phyloP scores from a whole-genome alignment of 257 asterid genomes.

The Scutellaria barbata region DNA sequence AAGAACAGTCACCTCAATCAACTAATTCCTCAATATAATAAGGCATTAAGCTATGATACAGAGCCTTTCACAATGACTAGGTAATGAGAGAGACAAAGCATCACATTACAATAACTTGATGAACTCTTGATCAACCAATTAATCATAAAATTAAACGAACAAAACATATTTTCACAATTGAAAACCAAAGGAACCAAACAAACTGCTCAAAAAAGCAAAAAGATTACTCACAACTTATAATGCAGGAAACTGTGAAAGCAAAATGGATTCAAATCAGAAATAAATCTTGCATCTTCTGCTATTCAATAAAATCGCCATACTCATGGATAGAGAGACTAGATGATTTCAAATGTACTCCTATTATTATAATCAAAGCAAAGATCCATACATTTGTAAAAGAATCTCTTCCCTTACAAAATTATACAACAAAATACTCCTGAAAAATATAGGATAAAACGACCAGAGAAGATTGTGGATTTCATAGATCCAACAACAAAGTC shows the following conservation, averaged over 20 bases:
- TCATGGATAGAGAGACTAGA: background rate
- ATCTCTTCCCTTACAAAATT: background rate
- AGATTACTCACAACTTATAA: slow-evolving; percentile 6
- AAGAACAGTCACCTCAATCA: background rate
- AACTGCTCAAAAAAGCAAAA: background rate
- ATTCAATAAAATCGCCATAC: background rate
- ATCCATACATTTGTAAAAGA: background rate
- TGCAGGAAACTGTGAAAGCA: background rate
- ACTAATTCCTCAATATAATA: slow-evolving; percentile 6
- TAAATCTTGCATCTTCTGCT: background rate
- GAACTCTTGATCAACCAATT: too few species aligned
- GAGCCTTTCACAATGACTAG: background rate
- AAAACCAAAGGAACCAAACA: background rate
- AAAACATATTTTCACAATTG: background rate
- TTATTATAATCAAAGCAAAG: background rate
- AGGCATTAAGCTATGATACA: too few species aligned
- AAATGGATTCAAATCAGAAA: background rate
- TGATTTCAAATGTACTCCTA: background rate
- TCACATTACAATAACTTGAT: background rate
- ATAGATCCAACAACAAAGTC: slow-evolving; percentile 27
- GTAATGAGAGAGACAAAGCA: too few species aligned
- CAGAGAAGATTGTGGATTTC: slow-evolving; percentile 29
- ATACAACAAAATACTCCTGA: background rate
- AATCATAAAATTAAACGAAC: background rate
- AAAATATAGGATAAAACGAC: background rate